Evolutionary conservation across 164 flowering plant species (phyloP).

Genomic region (Aristolochia californica): DNA sequence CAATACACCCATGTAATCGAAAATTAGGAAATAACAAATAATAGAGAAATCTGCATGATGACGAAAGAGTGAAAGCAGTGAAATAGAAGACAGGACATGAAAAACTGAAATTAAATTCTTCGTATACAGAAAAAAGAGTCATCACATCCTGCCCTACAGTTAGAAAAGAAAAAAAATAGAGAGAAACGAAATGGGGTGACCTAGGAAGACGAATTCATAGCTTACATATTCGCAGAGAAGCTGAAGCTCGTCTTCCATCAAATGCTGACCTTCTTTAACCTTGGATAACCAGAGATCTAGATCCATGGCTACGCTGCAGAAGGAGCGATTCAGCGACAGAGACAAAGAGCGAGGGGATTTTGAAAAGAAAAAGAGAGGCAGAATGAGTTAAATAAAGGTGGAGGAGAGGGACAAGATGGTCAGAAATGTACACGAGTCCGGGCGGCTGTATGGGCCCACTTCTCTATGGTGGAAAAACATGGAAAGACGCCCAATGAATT

Average conservation of each 20-base stretch:
- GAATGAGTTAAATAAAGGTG: neutral
- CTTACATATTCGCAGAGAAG: constrained; percentile 50
- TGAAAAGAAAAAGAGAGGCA: constrained; percentile 1
- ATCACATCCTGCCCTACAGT: neutral
- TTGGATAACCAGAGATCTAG: constrained; percentile 52
- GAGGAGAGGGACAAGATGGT: too few relatives aligned
- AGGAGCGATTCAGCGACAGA: neutral
- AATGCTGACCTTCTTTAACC: constrained; percentile 51
- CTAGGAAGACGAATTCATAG: too few relatives aligned
- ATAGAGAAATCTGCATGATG: too few relatives aligned
- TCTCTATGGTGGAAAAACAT: too few relatives aligned
- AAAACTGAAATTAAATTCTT: neutral
- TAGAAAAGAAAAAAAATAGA: neutral
- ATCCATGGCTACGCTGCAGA: constrained; percentile 28
- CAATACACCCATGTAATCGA: too few relatives aligned
- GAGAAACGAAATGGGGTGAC: neutral
- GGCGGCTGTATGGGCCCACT: too few relatives aligned
- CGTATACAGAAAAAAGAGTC: neutral
- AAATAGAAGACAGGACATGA: neutral
- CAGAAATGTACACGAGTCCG: too few relatives aligned
- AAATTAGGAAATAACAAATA: too few relatives aligned
- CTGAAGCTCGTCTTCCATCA: constrained; percentile 52
- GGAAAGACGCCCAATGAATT: too few relatives aligned
- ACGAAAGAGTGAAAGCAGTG: too few relatives aligned
- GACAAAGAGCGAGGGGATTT: neutral